phyloP scores from a whole-genome alignment of 1,284 basidiomycete species.

The Rhodotorula sp. region DNA sequence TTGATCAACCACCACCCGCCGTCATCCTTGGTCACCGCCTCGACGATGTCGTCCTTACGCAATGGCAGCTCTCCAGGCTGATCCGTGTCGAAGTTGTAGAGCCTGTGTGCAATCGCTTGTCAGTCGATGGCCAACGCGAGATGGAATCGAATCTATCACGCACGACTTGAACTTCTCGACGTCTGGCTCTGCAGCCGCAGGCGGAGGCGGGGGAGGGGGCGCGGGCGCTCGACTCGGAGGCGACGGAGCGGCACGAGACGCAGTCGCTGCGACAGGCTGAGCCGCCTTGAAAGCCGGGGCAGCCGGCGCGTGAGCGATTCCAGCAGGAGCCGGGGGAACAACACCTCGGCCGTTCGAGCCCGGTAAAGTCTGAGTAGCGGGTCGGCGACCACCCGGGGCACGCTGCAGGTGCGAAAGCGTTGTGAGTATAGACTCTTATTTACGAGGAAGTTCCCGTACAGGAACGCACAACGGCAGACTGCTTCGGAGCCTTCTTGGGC shows the following conservation, averaged over 20 bases:
- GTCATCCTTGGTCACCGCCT: constrained; percentile 88
- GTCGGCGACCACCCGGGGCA: constrained; percentile 30
- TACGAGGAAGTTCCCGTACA: too few relatives aligned
- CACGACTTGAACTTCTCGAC: constrained; percentile 73
- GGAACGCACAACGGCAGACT: constrained; percentile 16
- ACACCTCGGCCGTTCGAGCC: constrained; percentile 30
- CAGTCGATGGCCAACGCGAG: background rate
- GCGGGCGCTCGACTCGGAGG: constrained; percentile 45
- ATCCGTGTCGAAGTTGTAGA: constrained; percentile 78
- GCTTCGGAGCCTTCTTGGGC: constrained; percentile 55
- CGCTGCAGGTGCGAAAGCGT: constrained; percentile 31
- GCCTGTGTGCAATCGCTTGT: constrained; percentile 42
- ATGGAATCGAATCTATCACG: background rate
- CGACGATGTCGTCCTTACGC: constrained; percentile 86
- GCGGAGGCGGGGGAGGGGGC: constrained; percentile 51
- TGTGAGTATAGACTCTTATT: background rate
- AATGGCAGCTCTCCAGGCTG: constrained; percentile 89
- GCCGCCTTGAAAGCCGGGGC: constrained; percentile 13
- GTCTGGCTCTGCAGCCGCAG: constrained; percentile 62
- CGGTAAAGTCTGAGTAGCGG: constrained; percentile 50
- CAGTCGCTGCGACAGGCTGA: background rate
- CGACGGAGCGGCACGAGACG: constrained; percentile 29
- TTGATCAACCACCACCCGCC: constrained; percentile 97
- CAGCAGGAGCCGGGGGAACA: constrained; percentile 25
- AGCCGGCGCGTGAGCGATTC: constrained; percentile 26